Evolutionary conservation across 2,329 filamentous ascomycete species (phyloP).

Genomic region (Hymenoscyphus scutula): DNA sequence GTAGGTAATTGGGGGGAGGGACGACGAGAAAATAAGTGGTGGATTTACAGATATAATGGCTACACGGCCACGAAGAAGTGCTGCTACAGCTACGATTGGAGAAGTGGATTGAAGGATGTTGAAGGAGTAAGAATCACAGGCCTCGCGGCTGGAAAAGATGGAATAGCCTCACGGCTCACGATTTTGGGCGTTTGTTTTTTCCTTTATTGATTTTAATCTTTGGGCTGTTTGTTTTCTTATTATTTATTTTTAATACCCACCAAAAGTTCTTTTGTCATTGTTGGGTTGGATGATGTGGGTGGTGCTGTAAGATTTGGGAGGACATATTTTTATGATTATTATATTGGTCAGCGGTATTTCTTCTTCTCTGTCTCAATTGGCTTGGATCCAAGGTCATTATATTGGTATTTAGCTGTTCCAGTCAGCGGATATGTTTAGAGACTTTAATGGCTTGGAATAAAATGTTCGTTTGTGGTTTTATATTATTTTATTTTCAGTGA

Average conservation of each 20-base stretch:
- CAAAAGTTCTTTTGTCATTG: slow-evolving; percentile 22
- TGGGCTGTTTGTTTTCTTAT: slow-evolving; percentile 17
- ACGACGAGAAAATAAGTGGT: slow-evolving; percentile 14
- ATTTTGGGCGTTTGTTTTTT: slow-evolving; percentile 30
- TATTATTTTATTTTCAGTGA: too few species aligned
- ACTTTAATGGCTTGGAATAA: background rate
- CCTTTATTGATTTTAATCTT: slow-evolving; percentile 6
- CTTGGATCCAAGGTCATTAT: background rate
- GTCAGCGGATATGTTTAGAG: background rate
- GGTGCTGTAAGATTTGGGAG: slow-evolving; percentile 15
- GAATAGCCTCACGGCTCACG: slow-evolving; percentile 40
- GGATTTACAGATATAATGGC: slow-evolving; percentile 26
- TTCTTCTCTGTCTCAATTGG: slow-evolving; percentile 11
- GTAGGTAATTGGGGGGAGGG: slow-evolving; percentile 21
- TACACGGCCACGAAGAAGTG: slow-evolving; percentile 20
- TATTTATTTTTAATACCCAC: slow-evolving; percentile 33
- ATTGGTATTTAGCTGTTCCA: slow-evolving; percentile 5
- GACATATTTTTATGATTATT: background rate
- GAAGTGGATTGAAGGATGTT: slow-evolving; percentile 12
- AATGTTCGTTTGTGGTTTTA: background rate
- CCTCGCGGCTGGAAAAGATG: slow-evolving; percentile 42
- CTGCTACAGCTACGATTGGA: background rate
- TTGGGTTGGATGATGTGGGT: slow-evolving; percentile 3
- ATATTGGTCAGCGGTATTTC: slow-evolving; percentile 1
- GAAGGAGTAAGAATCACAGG: slow-evolving; percentile 33